These are phyloP conservation scores for Flammula alnicola DNA, from an alignment of 1,284 basidiomycete species.

Conservation along the genomic window DNA sequence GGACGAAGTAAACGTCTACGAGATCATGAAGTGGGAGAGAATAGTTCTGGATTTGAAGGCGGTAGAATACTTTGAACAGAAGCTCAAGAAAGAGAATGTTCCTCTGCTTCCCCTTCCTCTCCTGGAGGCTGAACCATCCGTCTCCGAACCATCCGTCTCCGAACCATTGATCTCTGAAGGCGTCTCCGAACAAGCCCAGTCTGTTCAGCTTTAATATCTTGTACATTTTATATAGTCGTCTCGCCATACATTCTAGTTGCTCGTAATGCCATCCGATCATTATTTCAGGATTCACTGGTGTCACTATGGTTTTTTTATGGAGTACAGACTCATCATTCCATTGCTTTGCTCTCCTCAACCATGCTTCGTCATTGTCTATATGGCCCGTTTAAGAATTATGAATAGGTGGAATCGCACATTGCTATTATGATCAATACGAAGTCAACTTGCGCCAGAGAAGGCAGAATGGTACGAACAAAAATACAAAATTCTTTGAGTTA, in stretches of 20 bases:
- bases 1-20: constrained; percentile 76
- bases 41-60: constrained; percentile 74
- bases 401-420: no score
- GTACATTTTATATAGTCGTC: constrained; percentile 9
- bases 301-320: no score
- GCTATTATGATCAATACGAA: no score
- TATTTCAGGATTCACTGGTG: constrained; percentile 2
- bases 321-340: no score
- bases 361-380: no score
- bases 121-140: constrained; percentile 1
- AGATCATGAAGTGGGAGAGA: constrained; percentile 77
- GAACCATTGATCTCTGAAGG: no score
- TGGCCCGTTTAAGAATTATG: no score
- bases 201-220: constrained; percentile 11
- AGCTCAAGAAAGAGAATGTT: constrained; percentile 50
- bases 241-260: constrained; percentile 1
- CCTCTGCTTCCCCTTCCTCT: constrained; percentile 29
- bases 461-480: no score
- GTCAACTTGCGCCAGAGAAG: no score
- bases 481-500: no score
- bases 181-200: not conserved
- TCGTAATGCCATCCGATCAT: constrained; percentile 8
- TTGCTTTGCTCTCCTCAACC: no score
- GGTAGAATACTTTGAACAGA: constrained; percentile 69
- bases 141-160: not conserved